phyloP scores from a whole-genome alignment of 352 stramenopile species.

The Globisporangium nodosum region DNA sequence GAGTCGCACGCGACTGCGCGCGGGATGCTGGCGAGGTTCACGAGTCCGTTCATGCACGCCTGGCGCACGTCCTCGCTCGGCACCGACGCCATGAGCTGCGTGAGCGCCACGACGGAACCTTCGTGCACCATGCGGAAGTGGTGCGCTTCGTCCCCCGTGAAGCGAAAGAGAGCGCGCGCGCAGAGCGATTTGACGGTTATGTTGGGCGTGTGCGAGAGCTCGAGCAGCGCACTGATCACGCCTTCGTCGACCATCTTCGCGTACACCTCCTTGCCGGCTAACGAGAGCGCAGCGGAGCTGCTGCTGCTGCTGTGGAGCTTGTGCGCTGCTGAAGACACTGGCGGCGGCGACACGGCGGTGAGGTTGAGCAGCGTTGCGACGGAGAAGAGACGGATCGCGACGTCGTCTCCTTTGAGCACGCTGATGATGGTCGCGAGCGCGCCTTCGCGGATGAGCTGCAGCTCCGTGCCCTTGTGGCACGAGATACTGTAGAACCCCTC shows the following conservation, averaged over 20 bases:
- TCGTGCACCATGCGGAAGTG: conserved; percentile 82
- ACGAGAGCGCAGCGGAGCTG: conserved; percentile 12
- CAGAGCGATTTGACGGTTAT: conserved; percentile 61
- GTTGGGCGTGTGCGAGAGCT: conserved; percentile 63
- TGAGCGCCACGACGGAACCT: conserved; percentile 52
- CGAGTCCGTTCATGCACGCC: conserved; percentile 57
- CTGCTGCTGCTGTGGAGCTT: background rate
- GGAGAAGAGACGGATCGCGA: conserved; percentile 52
- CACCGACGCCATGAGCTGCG: conserved; percentile 55
- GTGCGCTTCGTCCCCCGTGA: conserved; percentile 65
- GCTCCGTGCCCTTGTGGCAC: conserved; percentile 66
- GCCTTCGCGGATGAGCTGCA: conserved; percentile 63
- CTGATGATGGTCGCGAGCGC: conserved; percentile 48
- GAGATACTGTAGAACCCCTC: conserved; percentile 81
- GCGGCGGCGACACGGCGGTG: conserved; percentile 15
- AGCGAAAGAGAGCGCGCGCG: conserved; percentile 61
- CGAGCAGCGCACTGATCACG: conserved; percentile 44
- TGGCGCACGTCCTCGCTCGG: conserved; percentile 48
- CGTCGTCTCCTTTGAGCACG: conserved; percentile 71
- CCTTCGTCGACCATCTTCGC: conserved; percentile 72
- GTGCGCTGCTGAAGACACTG: background rate
- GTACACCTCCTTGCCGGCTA: conserved; percentile 47
- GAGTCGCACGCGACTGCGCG: conserved; percentile 72
- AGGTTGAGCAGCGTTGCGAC: conserved; percentile 78
- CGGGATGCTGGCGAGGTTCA: conserved; percentile 64